phyloP scores from a whole-genome alignment of 192 early-diverging fungal species.

The Backusella mclennaniae region DNA sequence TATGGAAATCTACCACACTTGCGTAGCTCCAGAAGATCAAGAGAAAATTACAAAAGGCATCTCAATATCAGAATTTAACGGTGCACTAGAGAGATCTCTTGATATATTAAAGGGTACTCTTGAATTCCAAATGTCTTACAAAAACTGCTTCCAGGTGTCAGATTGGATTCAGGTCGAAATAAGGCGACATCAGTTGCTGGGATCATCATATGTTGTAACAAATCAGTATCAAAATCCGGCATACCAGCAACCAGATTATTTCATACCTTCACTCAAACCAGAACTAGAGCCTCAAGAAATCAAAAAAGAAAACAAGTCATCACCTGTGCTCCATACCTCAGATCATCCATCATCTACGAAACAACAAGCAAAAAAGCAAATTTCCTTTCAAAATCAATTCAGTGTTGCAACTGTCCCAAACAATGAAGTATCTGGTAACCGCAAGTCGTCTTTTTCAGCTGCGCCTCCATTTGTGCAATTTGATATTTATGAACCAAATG shows the following conservation, averaged over 20 bases:
- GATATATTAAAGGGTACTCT: slow-evolving; percentile 23
- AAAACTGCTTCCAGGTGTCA: slow-evolving; percentile 26
- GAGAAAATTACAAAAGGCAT: slow-evolving; percentile 19
- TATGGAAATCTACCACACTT: slow-evolving; percentile 20
- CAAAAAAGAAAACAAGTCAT: slow-evolving; percentile 4
- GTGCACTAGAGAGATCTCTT: slow-evolving; percentile 18
- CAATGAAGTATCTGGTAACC: neutral
- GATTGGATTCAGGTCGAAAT: slow-evolving; percentile 39
- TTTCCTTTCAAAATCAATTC: slow-evolving; percentile 33
- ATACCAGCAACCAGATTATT: neutral
- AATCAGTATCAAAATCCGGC: neutral
- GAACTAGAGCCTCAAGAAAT: neutral
- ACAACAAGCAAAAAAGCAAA: neutral
- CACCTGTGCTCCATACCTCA: neutral
- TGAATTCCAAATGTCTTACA: slow-evolving; percentile 21
- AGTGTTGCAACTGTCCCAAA: neutral
- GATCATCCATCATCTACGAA: slow-evolving; percentile 9
- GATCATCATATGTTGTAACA: neutral
- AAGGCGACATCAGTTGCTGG: slow-evolving; percentile 1
- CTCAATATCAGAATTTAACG: slow-evolving; percentile 10
- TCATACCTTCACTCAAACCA: neutral
- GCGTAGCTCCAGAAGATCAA: neutral
- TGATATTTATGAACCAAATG: slow-evolving; percentile 11
- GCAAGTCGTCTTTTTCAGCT: slow-evolving; percentile 20
- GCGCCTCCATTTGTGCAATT: slow-evolving; percentile 19